Base-by-base conservation (phyloP, 768 basidiomycete species). In the Mycena haematopus region DNA sequence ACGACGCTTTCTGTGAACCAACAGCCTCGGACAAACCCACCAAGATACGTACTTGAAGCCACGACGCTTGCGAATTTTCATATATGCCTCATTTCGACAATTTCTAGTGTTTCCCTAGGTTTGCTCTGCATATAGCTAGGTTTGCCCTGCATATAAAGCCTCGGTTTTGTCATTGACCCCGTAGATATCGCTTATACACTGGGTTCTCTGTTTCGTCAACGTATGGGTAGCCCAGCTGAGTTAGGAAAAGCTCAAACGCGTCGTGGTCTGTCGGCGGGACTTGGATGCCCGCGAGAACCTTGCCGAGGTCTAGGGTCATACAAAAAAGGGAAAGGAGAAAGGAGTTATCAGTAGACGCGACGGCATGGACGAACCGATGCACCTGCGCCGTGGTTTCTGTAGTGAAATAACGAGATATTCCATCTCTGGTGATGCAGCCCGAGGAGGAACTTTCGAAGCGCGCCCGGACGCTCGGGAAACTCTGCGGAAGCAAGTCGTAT, bases 381-480 rank as follows among this genome's bases (percentile, higher is more conserved):
- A 93, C 96, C 96, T 72, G 91, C 94, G 31, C 97, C 97, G 62
- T 99, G 96, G 73, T 99, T 98, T 58, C 97, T 85, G 76, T 99
- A 99, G 74, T 99, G 97, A 79, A 99, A 99, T 66, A 99, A 74
- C 1, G 95, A 91, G 52, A 99, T 93, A 74, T 96, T 98, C 95
- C 96, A 98, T 25, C 88, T 89, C 21, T 84, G 79, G 31, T 90
- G 90, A 33, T 90, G 90, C 47, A 99, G 73, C 3, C 91, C 92
- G 29, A 88, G 80, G 62, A 99, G 80, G 80, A 99, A 99, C 67
- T 91, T 93, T 45, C 92, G 87, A 60, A 99, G 79, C 4, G 96
- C 97, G 2, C 89, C 90, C 0, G 95, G 96, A 56, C 97, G 80
- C 74, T 99, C 97, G 1, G 97, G 97, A 74, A 99, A 99, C 73